These are phyloP conservation scores for Fraxinus anomala DNA, from an alignment of 257 asterid species.

Conservation along the genomic window DNA sequence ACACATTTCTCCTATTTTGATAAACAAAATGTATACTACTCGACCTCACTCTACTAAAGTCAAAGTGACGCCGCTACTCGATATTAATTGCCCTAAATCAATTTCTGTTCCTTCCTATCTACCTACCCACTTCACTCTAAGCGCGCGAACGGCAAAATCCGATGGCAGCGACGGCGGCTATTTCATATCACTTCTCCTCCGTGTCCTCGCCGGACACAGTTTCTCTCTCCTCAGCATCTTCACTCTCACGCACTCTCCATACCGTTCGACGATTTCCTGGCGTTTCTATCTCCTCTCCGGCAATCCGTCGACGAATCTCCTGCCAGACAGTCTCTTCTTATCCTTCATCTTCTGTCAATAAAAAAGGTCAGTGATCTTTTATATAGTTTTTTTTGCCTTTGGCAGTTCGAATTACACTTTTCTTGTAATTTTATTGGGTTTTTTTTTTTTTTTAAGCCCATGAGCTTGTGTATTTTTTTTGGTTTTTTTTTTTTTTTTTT, in stretches of 20 bases:
- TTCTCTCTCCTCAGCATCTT: slow-evolving; percentile 54
- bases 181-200: slow-evolving; percentile 52
- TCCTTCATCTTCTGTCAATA: slow-evolving; percentile 45
- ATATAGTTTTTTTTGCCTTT: too few relatives aligned
- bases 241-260: slow-evolving; percentile 36
- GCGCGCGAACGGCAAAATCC: background rate
- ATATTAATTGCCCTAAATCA: background rate
- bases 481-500: too few relatives aligned
- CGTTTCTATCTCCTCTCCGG: slow-evolving; percentile 36
- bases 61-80: background rate
- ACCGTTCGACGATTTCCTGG: slow-evolving; percentile 34
- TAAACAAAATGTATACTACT: background rate
- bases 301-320: slow-evolving; percentile 53
- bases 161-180: slow-evolving; percentile 56
- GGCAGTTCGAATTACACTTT: background rate
- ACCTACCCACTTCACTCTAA: background rate
- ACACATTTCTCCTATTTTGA: too few relatives aligned
- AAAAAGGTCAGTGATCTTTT: slow-evolving; percentile 49
- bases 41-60: too few relatives aligned
- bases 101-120: too few relatives aligned
- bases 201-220: slow-evolving; percentile 43
- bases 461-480: too few relatives aligned
- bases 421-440: slow-evolving; percentile 4
- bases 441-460: background rate
- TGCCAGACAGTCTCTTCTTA: slow-evolving; percentile 64